A percentile compares a stretch with the other conserved stretches of the same genome.
These are phyloP conservation scores for Russula virescens DNA, from an alignment of 768 basidiomycete genomes.

Conservation along the genomic window DNA sequence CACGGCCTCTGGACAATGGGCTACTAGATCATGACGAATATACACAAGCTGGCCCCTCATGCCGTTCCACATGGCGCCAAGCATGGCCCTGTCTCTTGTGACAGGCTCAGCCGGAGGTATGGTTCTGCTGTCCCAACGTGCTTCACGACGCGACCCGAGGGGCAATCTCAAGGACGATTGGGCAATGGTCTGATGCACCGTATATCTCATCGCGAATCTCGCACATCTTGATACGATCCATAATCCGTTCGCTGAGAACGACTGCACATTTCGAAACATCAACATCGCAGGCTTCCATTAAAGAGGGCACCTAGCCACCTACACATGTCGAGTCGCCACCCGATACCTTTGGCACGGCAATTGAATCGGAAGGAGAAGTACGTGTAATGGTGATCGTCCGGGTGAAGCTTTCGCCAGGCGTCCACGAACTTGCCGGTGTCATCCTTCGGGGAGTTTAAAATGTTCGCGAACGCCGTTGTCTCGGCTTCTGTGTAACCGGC, in stretches of 20 bases:
- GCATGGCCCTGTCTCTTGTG: background rate
- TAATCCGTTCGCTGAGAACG: conserved; percentile 66
- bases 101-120: too few relatives aligned
- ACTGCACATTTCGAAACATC: conserved; percentile 40
- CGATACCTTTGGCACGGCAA: conserved; percentile 71
- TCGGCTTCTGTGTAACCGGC: conserved; percentile 82
- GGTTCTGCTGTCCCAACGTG: background rate
- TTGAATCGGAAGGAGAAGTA: conserved; percentile 84
- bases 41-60: background rate
- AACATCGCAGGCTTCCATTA: conserved; percentile 2
- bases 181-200: conserved; percentile 84
- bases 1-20: background rate
- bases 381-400: conserved; percentile 65
- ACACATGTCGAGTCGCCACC: conserved; percentile 89
- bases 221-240: conserved; percentile 64
- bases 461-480: conserved; percentile 64
- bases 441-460: conserved; percentile 49
- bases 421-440: conserved; percentile 53
- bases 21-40: background rate
- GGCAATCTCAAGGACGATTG: conserved; percentile 68
- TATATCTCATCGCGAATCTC: conserved; percentile 83
- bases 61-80: background rate
- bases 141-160: background rate
- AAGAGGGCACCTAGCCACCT: conserved; percentile 25
- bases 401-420: conserved; percentile 71